These are phyloP conservation scores for Pythium sukuiense DNA, from an alignment of 352 stramenopile genomes.

Conservation along the genomic window DNA sequence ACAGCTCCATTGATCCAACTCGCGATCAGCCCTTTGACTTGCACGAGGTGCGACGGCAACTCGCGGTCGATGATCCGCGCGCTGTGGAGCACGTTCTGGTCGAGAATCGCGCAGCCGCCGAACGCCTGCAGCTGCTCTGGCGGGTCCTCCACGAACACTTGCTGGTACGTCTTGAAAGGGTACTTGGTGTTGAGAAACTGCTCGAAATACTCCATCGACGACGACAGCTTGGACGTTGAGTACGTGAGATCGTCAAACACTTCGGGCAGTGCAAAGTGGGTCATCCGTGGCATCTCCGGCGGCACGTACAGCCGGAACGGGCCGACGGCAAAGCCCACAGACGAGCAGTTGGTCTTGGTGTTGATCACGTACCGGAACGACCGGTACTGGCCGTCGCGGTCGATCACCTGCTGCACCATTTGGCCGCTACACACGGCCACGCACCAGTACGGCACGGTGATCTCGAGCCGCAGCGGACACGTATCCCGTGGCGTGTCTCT, in stretches of 20 bases:
- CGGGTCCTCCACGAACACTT: constrained; percentile 85
- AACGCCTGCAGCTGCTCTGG: constrained; percentile 73
- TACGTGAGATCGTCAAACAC: constrained; percentile 76
- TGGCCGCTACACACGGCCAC: constrained; percentile 80
- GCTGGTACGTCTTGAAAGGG: constrained; percentile 86
- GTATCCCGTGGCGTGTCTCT: constrained; percentile 71
- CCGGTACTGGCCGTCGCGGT: constrained; percentile 55
- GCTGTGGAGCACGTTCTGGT: constrained; percentile 80
- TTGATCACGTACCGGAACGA: constrained; percentile 82
- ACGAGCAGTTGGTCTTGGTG: constrained; percentile 80
- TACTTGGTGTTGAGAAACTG: constrained; percentile 65
- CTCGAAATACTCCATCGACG: constrained; percentile 81
- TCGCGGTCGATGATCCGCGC: constrained; percentile 80
- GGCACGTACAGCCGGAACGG: constrained; percentile 76
- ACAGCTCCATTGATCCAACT: constrained; percentile 82
- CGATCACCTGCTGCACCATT: constrained; percentile 82
- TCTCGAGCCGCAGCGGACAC: constrained; percentile 72
- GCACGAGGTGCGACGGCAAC: constrained; percentile 74
- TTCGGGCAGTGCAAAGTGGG: constrained; percentile 80
- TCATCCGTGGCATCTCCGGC: constrained; percentile 79
- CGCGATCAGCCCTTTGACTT: constrained; percentile 75
- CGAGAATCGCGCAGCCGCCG: constrained; percentile 63
- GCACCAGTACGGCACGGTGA: constrained; percentile 81
- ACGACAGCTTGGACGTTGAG: constrained; percentile 69
- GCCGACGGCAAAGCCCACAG: constrained; percentile 76